These are phyloP conservation scores for Endotrypanum monterogeii DNA, from an alignment of 208 protist species.

Conservation along the genomic window DNA sequence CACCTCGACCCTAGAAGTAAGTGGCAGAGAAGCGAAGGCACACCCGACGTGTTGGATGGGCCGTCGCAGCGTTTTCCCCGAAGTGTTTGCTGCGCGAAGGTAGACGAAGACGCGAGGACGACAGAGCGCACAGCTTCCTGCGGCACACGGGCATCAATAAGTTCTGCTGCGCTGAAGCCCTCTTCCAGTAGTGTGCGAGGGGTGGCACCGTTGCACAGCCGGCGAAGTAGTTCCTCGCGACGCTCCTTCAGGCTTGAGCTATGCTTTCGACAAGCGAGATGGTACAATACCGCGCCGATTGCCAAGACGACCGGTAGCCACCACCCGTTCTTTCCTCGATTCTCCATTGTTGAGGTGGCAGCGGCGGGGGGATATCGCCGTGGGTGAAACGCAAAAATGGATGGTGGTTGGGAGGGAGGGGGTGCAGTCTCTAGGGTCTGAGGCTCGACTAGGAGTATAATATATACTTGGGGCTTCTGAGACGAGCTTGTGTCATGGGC, in stretches of 20 bases:
- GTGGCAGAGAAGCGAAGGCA: not conserved
- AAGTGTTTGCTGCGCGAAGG: not conserved
- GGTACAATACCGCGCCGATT: conserved; percentile 19
- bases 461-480: not conserved
- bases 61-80: not conserved
- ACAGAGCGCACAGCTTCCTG: conserved; percentile 2
- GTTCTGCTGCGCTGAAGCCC: conserved; percentile 25
- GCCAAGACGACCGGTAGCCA: conserved; percentile 19
- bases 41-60: not conserved
- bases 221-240: not conserved
- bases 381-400: not conserved
- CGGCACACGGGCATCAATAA: conserved; percentile 23
- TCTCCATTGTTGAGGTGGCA: conserved; percentile 13
- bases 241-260: conserved; percentile 7
- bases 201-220: conserved; percentile 8
- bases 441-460: not conserved
- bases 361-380: not conserved
- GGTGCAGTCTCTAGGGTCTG: too few relatives aligned
- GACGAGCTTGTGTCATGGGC: not conserved
- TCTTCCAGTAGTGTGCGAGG: conserved; percentile 18
- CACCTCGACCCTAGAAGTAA: not conserved
- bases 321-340: conserved; percentile 14
- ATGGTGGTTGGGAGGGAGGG: not conserved
- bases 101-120: not conserved
- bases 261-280: conserved; percentile 3